Percentiles rank a stretch among this genome's conserved stretches.
These are phyloP conservation scores for Nicotiana attenuata DNA, from an alignment of 257 asterid species.

Conservation along the genomic window DNA sequence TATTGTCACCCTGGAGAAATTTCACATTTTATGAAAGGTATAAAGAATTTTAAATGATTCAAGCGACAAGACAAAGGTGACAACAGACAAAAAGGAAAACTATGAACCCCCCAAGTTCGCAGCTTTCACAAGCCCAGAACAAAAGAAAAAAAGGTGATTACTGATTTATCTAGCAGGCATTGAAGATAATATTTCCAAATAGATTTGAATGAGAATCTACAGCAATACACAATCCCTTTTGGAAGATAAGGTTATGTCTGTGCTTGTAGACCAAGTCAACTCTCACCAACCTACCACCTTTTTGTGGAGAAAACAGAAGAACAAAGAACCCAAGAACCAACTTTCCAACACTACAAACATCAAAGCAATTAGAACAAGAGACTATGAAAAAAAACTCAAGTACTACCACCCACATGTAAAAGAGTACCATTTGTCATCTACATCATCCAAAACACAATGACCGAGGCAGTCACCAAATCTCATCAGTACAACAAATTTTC, in stretches of 20 bases:
- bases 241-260: slow-evolving; percentile 14
- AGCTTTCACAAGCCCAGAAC: background rate
- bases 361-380: slow-evolving; percentile 11
- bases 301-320: slow-evolving; percentile 37
- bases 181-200: background rate
- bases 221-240: slow-evolving; percentile 1
- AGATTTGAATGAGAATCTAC: slow-evolving; percentile 26
- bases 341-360: slow-evolving; percentile 12
- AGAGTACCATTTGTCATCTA: slow-evolving; percentile 17
- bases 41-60: background rate
- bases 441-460: slow-evolving; percentile 32
- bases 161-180: slow-evolving; percentile 9
- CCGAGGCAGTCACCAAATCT: slow-evolving; percentile 12
- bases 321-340: background rate
- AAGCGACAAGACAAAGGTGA: slow-evolving; percentile 7
- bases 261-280: slow-evolving; percentile 58
- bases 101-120: background rate
- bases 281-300: slow-evolving; percentile 95
- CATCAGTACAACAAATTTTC: slow-evolving; percentile 5
- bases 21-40: background rate
- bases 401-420: slow-evolving; percentile 15
- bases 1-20: background rate
- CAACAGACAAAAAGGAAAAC: slow-evolving; percentile 6
- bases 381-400: background rate
- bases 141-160: slow-evolving; percentile 33